These are phyloP conservation scores for Urostyla sp. DNA, from an alignment of 73 alveolate species.

Conservation along the genomic window DNA sequence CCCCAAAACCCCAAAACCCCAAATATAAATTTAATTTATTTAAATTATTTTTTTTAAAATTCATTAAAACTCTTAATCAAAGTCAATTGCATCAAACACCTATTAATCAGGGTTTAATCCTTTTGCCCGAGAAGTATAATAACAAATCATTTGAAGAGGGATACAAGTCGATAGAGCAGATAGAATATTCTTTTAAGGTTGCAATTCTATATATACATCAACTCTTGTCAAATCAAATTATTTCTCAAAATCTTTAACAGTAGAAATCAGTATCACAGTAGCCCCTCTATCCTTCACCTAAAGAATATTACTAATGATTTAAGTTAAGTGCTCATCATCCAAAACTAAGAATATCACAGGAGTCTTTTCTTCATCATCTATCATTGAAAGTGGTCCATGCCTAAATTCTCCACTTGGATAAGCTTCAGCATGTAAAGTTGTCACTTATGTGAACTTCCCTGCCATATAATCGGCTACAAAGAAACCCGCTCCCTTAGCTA, in stretches of 20 bases:
- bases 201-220: not conserved
- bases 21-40: too few relatives aligned
- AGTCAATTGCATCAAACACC: conserved; percentile 39
- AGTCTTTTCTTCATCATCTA: conserved; percentile 62
- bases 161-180: conserved; percentile 15
- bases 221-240: conserved; percentile 3
- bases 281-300: conserved; percentile 45
- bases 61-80: conserved; percentile 21
- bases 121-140: conserved; percentile 26
- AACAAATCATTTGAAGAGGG: conserved; percentile 18
- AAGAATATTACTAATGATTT: conserved; percentile 20
- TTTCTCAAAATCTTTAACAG: not conserved
- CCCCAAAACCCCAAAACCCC: conserved; percentile 9
- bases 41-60: not conserved
- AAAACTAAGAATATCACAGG: conserved; percentile 70
- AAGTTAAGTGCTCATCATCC: conserved; percentile 57
- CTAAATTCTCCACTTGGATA: conserved; percentile 95
- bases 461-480: conserved; percentile 93
- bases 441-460: conserved; percentile 82
- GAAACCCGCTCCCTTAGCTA: conserved; percentile 92
- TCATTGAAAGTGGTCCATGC: conserved; percentile 76
- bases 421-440: conserved; percentile 95
- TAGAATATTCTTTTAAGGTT: not conserved
- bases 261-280: conserved; percentile 11
- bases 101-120: conserved; percentile 35